These are phyloP conservation scores for Hamigera avellanea DNA, from an alignment of 495 filamentous ascomycete genomes.

Conservation along the genomic window DNA sequence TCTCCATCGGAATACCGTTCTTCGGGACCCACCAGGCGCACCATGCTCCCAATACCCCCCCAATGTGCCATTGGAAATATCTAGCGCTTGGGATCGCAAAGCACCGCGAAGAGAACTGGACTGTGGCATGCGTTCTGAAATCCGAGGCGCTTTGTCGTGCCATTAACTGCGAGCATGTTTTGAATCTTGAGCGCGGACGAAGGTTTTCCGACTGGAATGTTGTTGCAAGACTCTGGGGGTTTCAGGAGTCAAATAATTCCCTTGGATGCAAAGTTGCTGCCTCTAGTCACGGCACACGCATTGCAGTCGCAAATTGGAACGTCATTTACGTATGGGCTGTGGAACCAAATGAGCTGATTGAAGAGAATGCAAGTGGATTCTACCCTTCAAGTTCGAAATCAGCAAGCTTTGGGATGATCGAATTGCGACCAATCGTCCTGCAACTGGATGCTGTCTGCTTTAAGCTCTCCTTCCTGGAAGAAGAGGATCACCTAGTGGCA, in stretches of 20 bases:
- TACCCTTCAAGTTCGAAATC: slow-evolving; percentile 20
- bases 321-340: slow-evolving; percentile 34
- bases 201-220: slow-evolving; percentile 23
- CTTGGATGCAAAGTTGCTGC: slow-evolving; percentile 31
- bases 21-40: slow-evolving; percentile 21
- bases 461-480: slow-evolving; percentile 23
- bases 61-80: slow-evolving; percentile 28
- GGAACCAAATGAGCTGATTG: slow-evolving; percentile 24
- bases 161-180: slow-evolving; percentile 20
- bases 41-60: slow-evolving; percentile 1
- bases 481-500: slow-evolving; percentile 30
- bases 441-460: slow-evolving; percentile 30
- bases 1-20: slow-evolving; percentile 32
- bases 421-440: slow-evolving; percentile 22
- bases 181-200: slow-evolving; percentile 33
- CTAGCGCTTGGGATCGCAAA: slow-evolving; percentile 30
- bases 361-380: slow-evolving; percentile 12
- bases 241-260: slow-evolving; percentile 20
- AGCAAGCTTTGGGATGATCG: slow-evolving; percentile 10
- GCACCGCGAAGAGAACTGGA: slow-evolving; percentile 26
- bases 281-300: slow-evolving; percentile 24
- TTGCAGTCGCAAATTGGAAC: slow-evolving; percentile 37
- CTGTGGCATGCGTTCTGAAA: slow-evolving; percentile 28
- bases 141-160: slow-evolving; percentile 15
- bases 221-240: slow-evolving; percentile 31